Percentiles rank a stretch among this genome's conserved stretches.
These are phyloP conservation scores for Limonium bicolor DNA, from an alignment of 148 eudicot species.

Conservation along the genomic window DNA sequence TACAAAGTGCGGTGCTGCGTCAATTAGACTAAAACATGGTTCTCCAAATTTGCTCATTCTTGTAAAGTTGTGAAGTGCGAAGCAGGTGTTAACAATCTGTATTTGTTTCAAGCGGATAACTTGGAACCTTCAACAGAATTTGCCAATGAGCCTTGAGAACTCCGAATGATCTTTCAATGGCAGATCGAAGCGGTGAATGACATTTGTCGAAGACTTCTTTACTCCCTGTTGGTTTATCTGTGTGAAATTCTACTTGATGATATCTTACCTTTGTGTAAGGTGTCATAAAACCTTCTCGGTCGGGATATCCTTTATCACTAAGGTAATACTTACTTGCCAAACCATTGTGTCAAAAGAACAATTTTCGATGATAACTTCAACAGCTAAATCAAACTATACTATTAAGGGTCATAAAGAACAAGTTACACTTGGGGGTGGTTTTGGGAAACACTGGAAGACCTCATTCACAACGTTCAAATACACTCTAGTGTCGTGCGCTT, in stretches of 20 bases:
- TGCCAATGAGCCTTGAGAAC: no score
- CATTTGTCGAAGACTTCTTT: constrained; percentile 1
- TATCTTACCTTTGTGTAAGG: constrained; percentile 1
- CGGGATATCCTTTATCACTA: constrained; percentile 1
- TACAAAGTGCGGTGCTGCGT: no score
- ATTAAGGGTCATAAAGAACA: background rate
- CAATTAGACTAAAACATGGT: no score
- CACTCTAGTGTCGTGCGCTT: constrained; percentile 2
- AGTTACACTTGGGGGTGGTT: background rate
- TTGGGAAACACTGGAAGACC: background rate
- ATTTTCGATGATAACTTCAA: background rate
- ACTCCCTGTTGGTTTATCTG: background rate
- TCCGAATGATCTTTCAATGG: no score
- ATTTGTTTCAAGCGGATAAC: no score
- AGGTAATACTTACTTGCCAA: constrained; percentile 6
- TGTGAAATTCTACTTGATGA: constrained; percentile 1
- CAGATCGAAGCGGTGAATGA: no score
- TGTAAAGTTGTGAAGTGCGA: no score
- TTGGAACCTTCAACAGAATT: no score
- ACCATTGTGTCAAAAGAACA: no score
- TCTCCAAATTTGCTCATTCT: no score
- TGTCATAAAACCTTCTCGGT: background rate
- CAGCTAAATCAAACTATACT: background rate
- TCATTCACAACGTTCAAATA: background rate
- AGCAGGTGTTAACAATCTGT: no score